phyloP scores from a whole-genome alignment of 179 eudicot species.

The Nepenthes alata region DNA sequence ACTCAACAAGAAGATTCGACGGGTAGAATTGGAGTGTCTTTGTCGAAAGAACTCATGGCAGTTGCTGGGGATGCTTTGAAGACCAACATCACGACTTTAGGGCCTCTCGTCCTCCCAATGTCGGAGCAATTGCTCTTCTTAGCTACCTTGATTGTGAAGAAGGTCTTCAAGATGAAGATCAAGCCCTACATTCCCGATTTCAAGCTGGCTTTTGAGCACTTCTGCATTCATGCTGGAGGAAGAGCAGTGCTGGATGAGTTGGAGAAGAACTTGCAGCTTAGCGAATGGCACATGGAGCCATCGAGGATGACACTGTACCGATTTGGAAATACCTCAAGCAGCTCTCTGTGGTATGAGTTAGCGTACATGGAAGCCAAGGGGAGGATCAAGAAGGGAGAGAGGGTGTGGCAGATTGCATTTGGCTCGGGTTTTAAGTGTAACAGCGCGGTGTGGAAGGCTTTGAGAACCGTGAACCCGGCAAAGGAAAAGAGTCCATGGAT shows the following conservation, averaged over 20 bases:
- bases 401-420: constrained; percentile 18
- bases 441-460: constrained; percentile 17
- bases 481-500: constrained; percentile 17
- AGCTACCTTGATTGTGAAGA: constrained; percentile 9
- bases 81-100: constrained; percentile 18
- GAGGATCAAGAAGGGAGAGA: constrained; percentile 15
- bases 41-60: constrained; percentile 17
- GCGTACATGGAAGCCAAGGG: constrained; percentile 19
- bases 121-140: constrained; percentile 15
- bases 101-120: constrained; percentile 18
- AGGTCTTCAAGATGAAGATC: constrained; percentile 11
- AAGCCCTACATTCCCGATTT: constrained; percentile 20
- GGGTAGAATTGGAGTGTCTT: constrained; percentile 12
- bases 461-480: constrained; percentile 8
- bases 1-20: constrained; percentile 15
- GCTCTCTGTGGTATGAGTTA: constrained; percentile 17
- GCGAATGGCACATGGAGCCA: constrained; percentile 22
- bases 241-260: constrained; percentile 17
- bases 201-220: constrained; percentile 16
- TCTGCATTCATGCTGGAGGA: constrained; percentile 18
- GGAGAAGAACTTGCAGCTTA: constrained; percentile 17
- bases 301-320: constrained; percentile 19
- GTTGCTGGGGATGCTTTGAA: constrained; percentile 18
- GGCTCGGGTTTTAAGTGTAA: constrained; percentile 19
- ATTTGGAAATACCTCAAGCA: constrained; percentile 18